Evolutionary conservation across 495 filamentous ascomycete genomes (phyloP), one percentile per base, ranked within the genome.

Genomic region (Daldinia caldariorum): DNA sequence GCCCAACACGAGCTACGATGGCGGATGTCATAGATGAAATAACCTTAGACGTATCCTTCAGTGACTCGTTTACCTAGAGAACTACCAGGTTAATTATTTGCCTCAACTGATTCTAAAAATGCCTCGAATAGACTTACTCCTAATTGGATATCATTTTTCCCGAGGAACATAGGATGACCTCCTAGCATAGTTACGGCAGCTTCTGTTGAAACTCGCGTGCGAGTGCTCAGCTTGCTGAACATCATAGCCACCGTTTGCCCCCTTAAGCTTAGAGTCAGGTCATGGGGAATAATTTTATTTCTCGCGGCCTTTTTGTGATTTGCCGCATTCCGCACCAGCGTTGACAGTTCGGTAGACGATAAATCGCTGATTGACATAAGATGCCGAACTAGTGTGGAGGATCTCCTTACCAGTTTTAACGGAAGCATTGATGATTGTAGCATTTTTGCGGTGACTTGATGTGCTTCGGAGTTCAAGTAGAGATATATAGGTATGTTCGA

Each of bases 121-220:
- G 43, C 37, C 2, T 37, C 20, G 18, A 37, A 50, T 65, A 29
- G 4, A 78, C 84, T 66, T 73, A 97, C 95, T 31, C 94, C 94
- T 34, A 98, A 82, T 76, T 99, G 95, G 61, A 99, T 99, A 77
- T 99, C 95, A 49, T 94, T 90, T 76, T 92, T 93, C 56, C 93
- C 92, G 47, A 99, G 81, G 78, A 98, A 99, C 93, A 99, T 95
- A 16, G 95, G 91, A 77, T 97, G 92, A 2, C 95, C 95, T 45
- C 93, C 91, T 83, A 99, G 86, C 45, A 89, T 79, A 16, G 89
- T 87, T 12, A 97, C 87, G 9, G 95, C 95, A 6, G 89, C 88
- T 82, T 99, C 95, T 13, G 93, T 97, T 13, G 93, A 97, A 31
- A 99, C 89, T 54, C 95, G 88, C 14, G 95, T 99, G 51, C 95